These are phyloP conservation scores for Amoebophrya sp. DNA, from an alignment of 169 alveolate species.

Conservation along the genomic window DNA sequence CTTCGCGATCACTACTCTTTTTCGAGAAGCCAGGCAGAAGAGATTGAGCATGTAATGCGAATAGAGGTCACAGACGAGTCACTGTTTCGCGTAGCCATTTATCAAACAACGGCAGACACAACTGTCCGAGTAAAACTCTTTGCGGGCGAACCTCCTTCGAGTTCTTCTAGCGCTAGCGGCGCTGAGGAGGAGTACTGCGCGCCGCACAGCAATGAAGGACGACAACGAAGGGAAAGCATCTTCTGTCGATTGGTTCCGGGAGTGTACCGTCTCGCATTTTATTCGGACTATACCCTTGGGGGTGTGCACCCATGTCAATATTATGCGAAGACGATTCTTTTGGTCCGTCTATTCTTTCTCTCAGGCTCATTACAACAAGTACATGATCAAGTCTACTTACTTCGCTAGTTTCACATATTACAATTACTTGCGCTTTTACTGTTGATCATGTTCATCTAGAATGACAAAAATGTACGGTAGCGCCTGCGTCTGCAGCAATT, in stretches of 20 bases:
- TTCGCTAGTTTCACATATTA: no score
- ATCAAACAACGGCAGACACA: not conserved
- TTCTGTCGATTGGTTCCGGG: constrained; percentile 13
- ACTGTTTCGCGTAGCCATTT: not conserved
- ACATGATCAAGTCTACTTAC: no score
- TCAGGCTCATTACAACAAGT: no score
- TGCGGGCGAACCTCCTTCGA: not conserved
- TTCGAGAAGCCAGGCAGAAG: constrained; percentile 35
- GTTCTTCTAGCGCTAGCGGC: not conserved
- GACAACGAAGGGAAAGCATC: not conserved
- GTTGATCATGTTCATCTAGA: no score
- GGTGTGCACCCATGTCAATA: constrained; percentile 47
- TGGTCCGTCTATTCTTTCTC: no score
- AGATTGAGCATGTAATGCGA: constrained; percentile 31
- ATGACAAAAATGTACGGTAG: no score
- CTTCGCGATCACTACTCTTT: constrained; percentile 33
- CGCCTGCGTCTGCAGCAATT: no score
- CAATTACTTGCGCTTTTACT: no score
- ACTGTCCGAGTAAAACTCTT: not conserved
- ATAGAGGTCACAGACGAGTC: constrained; percentile 16
- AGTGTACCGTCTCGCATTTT: constrained; percentile 17
- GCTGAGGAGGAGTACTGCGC: not conserved
- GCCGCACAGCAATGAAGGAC: not conserved
- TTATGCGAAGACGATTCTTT: no score
- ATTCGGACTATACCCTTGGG: constrained; percentile 42